phyloP scores from a whole-genome alignment of 2,329 filamentous ascomycete species.

The Graphilbum fragrans region DNA sequence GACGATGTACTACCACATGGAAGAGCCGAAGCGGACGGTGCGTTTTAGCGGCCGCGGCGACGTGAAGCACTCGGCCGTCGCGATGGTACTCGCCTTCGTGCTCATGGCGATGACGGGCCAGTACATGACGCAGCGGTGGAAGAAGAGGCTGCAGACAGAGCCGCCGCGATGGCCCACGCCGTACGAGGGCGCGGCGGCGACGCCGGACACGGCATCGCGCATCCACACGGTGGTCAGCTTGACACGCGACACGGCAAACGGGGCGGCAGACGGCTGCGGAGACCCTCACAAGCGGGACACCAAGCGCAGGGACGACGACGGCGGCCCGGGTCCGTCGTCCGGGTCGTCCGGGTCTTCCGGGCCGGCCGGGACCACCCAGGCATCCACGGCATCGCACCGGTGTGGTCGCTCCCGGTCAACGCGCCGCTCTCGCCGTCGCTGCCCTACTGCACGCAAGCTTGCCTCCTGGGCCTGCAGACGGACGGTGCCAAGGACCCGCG shows the following conservation, averaged over 20 bases:
- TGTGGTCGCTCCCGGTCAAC: neutral
- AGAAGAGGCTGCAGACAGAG: neutral
- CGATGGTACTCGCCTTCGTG: slow-evolving; percentile 2
- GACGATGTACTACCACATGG: slow-evolving; percentile 4
- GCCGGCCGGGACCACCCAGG: neutral
- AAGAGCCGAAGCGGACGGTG: neutral
- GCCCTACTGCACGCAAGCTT: slow-evolving; percentile 2
- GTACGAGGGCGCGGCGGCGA: neutral
- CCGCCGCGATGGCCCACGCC: neutral
- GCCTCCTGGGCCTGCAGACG: neutral
- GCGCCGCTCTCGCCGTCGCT: slow-evolving; percentile 1
- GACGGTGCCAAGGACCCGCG: neutral
- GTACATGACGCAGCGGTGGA: slow-evolving; percentile 1
- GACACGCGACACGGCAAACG: no score
- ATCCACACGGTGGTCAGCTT: no score
- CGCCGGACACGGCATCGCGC: no score
- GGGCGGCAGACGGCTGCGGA: neutral
- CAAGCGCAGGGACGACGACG: neutral
- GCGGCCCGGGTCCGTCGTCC: neutral
- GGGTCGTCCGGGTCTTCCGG: neutral
- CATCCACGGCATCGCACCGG: neutral
- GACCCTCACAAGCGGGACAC: neutral
- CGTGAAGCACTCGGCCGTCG: neutral
- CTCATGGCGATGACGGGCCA: neutral
- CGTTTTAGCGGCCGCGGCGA: neutral